Evolutionary conservation across 2,329 filamentous ascomycete genomes (phyloP), one percentile per base, ranked within the genome.

Genomic region (Ceratocystiopsis minuta): DNA sequence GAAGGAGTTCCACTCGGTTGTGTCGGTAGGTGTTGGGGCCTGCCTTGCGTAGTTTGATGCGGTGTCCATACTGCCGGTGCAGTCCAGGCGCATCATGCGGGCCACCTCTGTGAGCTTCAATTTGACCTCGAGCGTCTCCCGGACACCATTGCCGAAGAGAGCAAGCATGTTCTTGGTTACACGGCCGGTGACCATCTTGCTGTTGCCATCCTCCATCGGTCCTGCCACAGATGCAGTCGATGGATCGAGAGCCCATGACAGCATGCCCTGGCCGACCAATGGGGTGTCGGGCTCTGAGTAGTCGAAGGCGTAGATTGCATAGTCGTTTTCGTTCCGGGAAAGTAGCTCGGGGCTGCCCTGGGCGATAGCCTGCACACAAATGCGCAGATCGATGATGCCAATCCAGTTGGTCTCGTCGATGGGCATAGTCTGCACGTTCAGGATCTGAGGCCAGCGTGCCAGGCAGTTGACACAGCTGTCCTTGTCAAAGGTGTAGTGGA

Each of bases 241-340:
- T 67, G 42, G 68, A 54, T 55, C 74, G 37, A 96, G 67, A 17
- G 79, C 75, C 72, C 81, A 80, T 34, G 90, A 96, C 16, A 98
- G 67, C 77, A 96, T 84, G 41, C 92, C 90, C 60, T 98, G 88
- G 17, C 90, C 90, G 18, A 95, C 88, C 43, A 96, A 69, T 41
- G 92, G 90, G 16, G 79, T 84, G 55, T 95, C 87, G 49, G 83
- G 82, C 61, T 98, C 90, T 13, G 90, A 95, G 59, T 88, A 96
- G 59, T 98, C 90, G 63, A 85, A 84, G 28, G 88, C 86, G 60
- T 98, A 98, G 43, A 98, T 78, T n/a, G 86, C 90, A 61, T 90
- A 98, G 62, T 98, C 87, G 59, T 73, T 63, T 63, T 61, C 80
- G 68, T 46, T 79, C 56, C 65, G 80, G 66, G 55, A 73, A 38